These are phyloP conservation scores for Pythium vanterpoolii DNA, from an alignment of 352 stramenopile species.

Conservation along the genomic window DNA sequence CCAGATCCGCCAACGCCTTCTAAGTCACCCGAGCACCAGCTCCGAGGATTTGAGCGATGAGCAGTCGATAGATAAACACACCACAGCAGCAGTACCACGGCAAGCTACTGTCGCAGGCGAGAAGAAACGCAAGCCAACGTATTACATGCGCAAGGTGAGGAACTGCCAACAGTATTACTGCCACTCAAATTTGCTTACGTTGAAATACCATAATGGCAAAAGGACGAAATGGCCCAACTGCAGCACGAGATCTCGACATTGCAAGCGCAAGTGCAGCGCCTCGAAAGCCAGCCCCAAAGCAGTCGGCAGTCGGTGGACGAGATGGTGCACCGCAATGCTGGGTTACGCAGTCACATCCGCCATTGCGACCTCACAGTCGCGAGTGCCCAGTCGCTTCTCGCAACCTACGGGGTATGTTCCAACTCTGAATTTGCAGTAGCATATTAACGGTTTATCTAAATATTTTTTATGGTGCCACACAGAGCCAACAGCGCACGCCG, in stretches of 20 bases:
- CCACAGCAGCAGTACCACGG: neutral
- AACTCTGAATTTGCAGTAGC: no score
- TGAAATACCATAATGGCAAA: no score
- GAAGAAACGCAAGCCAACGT: conserved; percentile 24
- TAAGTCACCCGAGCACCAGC: neutral
- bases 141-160: conserved; percentile 24
- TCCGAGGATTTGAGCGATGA: conserved; percentile 12
- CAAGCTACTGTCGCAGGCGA: neutral
- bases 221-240: conserved; percentile 11
- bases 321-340: neutral
- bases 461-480: neutral
- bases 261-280: neutral
- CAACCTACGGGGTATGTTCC: conserved; percentile 2
- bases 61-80: neutral
- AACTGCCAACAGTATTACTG: neutral
- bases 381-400: conserved; percentile 9
- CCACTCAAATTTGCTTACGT: neutral
- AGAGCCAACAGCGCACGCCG: neutral
- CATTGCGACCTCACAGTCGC: conserved; percentile 4
- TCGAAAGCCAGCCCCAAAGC: neutral
- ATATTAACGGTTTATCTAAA: no score
- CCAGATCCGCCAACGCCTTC: conserved; percentile 6
- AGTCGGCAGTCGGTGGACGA: neutral
- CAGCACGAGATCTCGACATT: neutral
- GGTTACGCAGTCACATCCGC: neutral